phyloP scores from a whole-genome alignment of 2,329 filamentous ascomycete species.

The Pseudocercospora musae region DNA sequence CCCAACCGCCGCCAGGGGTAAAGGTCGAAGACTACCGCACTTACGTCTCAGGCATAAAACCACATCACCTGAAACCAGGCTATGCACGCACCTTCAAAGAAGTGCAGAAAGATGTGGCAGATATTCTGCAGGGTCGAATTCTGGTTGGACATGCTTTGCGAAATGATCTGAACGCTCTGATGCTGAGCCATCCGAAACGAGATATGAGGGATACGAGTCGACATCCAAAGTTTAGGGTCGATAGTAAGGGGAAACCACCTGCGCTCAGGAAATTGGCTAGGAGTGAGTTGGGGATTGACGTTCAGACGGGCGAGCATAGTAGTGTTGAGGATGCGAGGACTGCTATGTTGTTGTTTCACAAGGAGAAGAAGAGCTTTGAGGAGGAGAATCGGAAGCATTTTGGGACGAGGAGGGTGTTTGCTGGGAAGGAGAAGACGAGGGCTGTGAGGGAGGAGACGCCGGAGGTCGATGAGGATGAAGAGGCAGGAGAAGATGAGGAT shows the following conservation, averaged over 20 bases:
- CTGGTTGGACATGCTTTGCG: constrained; percentile 80
- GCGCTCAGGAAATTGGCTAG: constrained; percentile 60
- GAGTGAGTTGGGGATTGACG: constrained; percentile 56
- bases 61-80: constrained; percentile 63
- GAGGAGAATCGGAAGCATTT: constrained; percentile 70
- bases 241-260: constrained; percentile 66
- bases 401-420: constrained; percentile 29
- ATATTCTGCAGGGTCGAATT: constrained; percentile 66
- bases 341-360: constrained; percentile 83
- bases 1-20: constrained; percentile 58
- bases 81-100: constrained; percentile 60
- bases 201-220: constrained; percentile 84
- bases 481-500: constrained; percentile 25
- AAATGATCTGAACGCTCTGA: constrained; percentile 71
- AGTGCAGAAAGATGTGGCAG: constrained; percentile 70
- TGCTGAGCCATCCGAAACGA: constrained; percentile 71
- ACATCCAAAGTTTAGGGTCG: constrained; percentile 68
- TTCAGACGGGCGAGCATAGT: constrained; percentile 59
- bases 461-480: constrained; percentile 24
- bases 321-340: constrained; percentile 76
- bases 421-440: constrained; percentile 15
- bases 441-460: constrained; percentile 22
- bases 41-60: constrained; percentile 74
- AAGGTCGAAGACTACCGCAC: constrained; percentile 93
- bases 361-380: constrained; percentile 82